A percentile compares a stretch with the other conserved stretches of the same genome.
phyloP scores from a whole-genome alignment of 306 rosid species.

The Begonia fuchsioides region DNA sequence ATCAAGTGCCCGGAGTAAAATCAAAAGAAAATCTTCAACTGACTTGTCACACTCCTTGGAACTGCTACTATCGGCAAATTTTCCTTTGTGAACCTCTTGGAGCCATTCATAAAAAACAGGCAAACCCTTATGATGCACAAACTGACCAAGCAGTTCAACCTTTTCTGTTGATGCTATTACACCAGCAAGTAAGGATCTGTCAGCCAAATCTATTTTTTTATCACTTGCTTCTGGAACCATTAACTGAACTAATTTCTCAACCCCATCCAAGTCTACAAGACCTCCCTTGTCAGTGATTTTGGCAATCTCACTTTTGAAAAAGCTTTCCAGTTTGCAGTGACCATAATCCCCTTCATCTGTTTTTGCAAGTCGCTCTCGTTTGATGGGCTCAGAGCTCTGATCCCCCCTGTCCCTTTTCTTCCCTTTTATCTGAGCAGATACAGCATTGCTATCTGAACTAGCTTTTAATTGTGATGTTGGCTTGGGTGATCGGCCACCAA shows the following conservation, averaged over 20 bases:
- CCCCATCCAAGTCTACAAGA: conserved; percentile 60
- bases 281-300: conserved; percentile 79
- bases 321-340: conserved; percentile 36
- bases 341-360: conserved; percentile 71
- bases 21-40: conserved; percentile 71
- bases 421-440: conserved; percentile 37
- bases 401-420: conserved; percentile 83
- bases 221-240: conserved; percentile 58
- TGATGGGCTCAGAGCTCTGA: conserved; percentile 52
- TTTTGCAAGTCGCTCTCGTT: conserved; percentile 49
- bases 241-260: conserved; percentile 64
- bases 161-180: conserved; percentile 64
- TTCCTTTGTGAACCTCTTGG: conserved; percentile 79
- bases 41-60: conserved; percentile 54
- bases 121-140: conserved; percentile 66
- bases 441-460: conserved; percentile 43
- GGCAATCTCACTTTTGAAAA: conserved; percentile 57
- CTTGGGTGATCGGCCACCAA: conserved; percentile 81
- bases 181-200: conserved; percentile 58
- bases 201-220: conserved; percentile 61
- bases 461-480: conserved; percentile 61
- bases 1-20: conserved; percentile 78
- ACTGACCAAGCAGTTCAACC: conserved; percentile 49
- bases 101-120: conserved; percentile 84
- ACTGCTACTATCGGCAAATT: conserved; percentile 35